Evolutionary conservation across 352 stramenopile species (phyloP).

Genomic region (Phytophthora tentaculata): DNA sequence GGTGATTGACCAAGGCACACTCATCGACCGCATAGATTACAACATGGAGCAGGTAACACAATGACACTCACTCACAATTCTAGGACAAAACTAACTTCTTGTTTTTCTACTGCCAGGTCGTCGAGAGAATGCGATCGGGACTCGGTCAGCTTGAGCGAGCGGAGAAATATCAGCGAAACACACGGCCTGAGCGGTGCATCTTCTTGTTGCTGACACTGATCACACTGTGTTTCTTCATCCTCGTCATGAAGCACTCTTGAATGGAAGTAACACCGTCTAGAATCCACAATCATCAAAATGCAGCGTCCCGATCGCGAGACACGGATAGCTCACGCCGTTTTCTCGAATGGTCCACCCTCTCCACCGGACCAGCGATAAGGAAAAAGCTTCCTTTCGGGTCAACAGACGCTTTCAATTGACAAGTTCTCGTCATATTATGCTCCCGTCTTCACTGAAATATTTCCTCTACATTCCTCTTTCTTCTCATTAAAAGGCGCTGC

Average conservation of each 20-base stretch:
- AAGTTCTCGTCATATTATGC: too few relatives aligned
- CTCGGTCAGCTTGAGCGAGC: conserved; percentile 65
- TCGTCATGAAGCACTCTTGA: conserved; percentile 77
- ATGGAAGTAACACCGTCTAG: background rate
- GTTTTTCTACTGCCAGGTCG: conserved; percentile 43
- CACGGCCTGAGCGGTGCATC: conserved; percentile 76
- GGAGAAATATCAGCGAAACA: conserved; percentile 71
- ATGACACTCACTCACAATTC: background rate
- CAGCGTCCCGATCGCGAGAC: conserved; percentile 24
- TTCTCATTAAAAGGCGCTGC: too few relatives aligned
- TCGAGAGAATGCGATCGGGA: conserved; percentile 59
- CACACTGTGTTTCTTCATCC: conserved; percentile 67
- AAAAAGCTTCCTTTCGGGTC: background rate
- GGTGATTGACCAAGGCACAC: conserved; percentile 84
- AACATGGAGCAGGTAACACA: conserved; percentile 82
- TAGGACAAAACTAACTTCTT: background rate
- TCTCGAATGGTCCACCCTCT: conserved; percentile 26
- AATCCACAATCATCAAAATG: background rate
- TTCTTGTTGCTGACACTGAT: conserved; percentile 67
- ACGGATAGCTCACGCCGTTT: conserved; percentile 33
- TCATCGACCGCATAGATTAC: conserved; percentile 89
- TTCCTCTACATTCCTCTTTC: too few relatives aligned
- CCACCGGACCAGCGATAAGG: background rate
- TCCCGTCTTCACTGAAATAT: too few relatives aligned
- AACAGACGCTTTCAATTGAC: conserved; percentile 44